These are phyloP conservation scores for Paramecium biaurelia DNA, from an alignment of 73 alveolate genomes.

Conservation along the genomic window DNA sequence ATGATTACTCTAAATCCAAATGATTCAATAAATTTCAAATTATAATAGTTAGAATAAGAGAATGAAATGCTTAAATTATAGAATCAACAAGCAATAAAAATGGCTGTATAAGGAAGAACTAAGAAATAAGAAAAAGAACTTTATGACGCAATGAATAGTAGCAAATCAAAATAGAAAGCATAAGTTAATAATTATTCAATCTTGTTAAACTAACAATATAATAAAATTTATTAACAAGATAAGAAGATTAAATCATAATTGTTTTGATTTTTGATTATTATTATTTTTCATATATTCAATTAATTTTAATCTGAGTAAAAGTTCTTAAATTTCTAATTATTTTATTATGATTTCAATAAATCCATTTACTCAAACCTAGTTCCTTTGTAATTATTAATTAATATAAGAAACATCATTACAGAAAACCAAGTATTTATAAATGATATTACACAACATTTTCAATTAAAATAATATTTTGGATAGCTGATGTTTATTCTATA, in stretches of 20 bases:
- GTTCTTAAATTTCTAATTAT: no score
- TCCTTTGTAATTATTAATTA: no score
- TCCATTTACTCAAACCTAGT: no score
- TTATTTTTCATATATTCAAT: constrained; percentile 30
- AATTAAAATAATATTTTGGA: no score
- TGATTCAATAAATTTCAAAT: neutral
- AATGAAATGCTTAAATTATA: constrained; percentile 40
- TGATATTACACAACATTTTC: no score
- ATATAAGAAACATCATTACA: no score
- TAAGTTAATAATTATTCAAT: constrained; percentile 50
- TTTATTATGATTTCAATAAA: no score
- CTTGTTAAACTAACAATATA: neutral
- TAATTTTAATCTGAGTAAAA: no score
- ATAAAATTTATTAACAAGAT: constrained; percentile 21
- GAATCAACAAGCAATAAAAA: constrained; percentile 14
- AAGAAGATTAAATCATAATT: constrained; percentile 27
- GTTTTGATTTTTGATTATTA: neutral
- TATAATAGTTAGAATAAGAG: neutral
- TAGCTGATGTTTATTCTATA: no score
- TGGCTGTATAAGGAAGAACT: constrained; percentile 15
- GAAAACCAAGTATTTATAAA: no score
- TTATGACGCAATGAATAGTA: neutral
- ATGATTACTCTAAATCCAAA: neutral
- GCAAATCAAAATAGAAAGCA: neutral
- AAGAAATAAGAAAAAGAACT: constrained; percentile 45